A percentile compares a stretch with the other conserved stretches of the same genome.
phyloP scores from a whole-genome alignment of 2,329 filamentous ascomycete genomes.

The Penicillium paneum region DNA sequence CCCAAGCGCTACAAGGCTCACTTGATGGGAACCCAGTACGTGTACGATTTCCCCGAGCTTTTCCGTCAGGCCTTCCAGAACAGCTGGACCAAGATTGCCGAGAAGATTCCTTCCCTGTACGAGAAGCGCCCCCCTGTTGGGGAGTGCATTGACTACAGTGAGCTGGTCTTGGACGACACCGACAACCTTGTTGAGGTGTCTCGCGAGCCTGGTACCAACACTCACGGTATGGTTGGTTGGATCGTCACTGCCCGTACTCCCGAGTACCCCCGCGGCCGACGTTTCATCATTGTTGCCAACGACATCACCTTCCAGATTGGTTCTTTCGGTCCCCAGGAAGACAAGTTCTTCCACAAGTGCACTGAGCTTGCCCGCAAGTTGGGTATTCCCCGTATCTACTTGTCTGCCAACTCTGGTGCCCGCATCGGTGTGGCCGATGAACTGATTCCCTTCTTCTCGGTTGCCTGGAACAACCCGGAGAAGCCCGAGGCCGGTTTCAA shows the following conservation, averaged over 20 bases:
- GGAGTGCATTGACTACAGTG: constrained; percentile 89
- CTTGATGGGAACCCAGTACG: constrained; percentile 97
- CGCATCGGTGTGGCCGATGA: constrained; percentile 96
- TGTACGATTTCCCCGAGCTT: constrained; percentile 98
- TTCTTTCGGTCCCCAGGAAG: constrained; percentile 93
- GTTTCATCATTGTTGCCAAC: constrained; percentile 96
- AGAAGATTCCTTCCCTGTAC: constrained; percentile 68
- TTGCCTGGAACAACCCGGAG: constrained; percentile 84
- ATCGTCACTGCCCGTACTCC: constrained; percentile 90
- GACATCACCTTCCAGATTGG: constrained; percentile 99
- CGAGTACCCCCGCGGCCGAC: constrained; percentile 87
- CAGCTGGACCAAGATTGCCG: constrained; percentile 75
- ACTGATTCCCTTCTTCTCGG: constrained; percentile 93
- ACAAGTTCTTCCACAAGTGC: constrained; percentile 99
- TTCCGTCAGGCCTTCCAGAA: constrained; percentile 98
- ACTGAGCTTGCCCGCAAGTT: constrained; percentile 91
- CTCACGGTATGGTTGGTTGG: constrained; percentile 98
- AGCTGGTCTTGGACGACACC: constrained; percentile 90
- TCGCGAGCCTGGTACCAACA: constrained; percentile 92
- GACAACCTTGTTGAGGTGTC: constrained; percentile 91
- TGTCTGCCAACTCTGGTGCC: constrained; percentile 98
- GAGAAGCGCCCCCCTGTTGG: constrained; percentile 80
- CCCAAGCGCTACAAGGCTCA: constrained; percentile 99
- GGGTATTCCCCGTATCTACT: constrained; percentile 93
- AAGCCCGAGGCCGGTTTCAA: constrained; percentile 90